phyloP scores from a whole-genome alignment of 441 rosid genomes.

The Gossypium gossypioides region DNA sequence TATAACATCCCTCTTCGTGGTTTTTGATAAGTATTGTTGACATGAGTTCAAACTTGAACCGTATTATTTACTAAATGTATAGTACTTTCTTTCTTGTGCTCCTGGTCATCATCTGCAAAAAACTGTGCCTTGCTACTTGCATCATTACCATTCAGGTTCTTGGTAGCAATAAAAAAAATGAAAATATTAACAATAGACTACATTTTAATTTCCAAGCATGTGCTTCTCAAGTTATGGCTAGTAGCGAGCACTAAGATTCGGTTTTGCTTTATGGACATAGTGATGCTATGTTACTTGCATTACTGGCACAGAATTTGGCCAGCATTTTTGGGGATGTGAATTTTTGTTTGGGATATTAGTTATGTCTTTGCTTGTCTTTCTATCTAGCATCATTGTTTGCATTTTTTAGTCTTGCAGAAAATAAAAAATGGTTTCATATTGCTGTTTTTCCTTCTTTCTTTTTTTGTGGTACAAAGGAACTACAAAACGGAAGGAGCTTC shows the following conservation, averaged over 20 bases:
- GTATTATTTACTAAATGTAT: not conserved
- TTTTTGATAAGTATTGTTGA: too few species aligned
- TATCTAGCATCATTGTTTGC: not conserved
- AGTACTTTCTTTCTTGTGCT: not conserved
- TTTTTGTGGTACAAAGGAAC: constrained; percentile 42
- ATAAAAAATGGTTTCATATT: not conserved
- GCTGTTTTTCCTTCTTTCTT: not conserved
- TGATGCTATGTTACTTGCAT: too few species aligned
- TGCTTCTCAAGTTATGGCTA: too few species aligned
- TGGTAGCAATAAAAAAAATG: too few species aligned
- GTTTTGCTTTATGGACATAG: too few species aligned
- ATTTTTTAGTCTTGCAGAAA: not conserved
- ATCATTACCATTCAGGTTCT: not conserved
- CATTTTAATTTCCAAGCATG: too few species aligned
- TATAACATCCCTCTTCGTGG: not conserved
- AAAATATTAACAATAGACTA: too few species aligned
- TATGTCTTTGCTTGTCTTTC: not conserved
- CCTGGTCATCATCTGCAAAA: too few species aligned
- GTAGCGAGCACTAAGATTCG: too few species aligned
- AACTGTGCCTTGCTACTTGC: not conserved
- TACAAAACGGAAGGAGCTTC: constrained; percentile 85
- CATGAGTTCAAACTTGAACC: not conserved
- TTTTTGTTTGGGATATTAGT: not conserved
- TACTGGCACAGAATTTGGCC: not conserved
- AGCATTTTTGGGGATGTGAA: not conserved